Base-by-base conservation (phyloP, 345 rosid species). In the Boechera retrofracta region DNA sequence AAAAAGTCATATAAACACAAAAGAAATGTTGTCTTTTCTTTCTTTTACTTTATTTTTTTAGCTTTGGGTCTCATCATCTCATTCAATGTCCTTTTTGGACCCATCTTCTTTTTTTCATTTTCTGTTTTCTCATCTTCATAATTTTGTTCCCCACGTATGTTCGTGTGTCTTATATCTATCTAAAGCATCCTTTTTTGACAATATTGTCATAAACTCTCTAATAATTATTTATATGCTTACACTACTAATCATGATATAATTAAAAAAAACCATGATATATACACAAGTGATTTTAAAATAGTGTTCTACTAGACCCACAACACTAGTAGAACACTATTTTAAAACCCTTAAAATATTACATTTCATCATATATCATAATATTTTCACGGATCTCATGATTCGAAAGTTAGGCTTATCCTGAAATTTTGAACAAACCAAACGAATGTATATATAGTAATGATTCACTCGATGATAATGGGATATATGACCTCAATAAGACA, bases 51-150 rank as follows among this genome's bases (percentile, higher is more conserved):
- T 51, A 5, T 49, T 42, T 55, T 24, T 35, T 70, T 38, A 28
- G 73, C 51, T 72, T 69, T 72, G 68, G 10, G 63, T 65, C 73
- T 78, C 67, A 71, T 77, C 53, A 71, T 65, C 68, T 66, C 69
- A 44, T 72, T 71, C 53, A 57, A 15, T 51, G 57, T 72, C 64
- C 81, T 78, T 72, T 78, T 78, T 78, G 81, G 81, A 72, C 77
- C 69, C 81, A 66, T 78, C 73, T 51, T 51, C 81, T 66, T 78
- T 64, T 72, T 57, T 54, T 41, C 64, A 59, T 67, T 39, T 53
- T 51, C 26, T 63, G 41, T 45, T 45, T 77, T 63, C 65, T 66
- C 73, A 72, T 41, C 28, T 66, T 78, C 73, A 78, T 72, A 44
- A 78, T 78, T 65, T 66, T 66, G 77, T 65, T 66, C 77, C 81